Base-by-base conservation (phyloP, 331 rosid species). In the Malus hybrid region DNA sequence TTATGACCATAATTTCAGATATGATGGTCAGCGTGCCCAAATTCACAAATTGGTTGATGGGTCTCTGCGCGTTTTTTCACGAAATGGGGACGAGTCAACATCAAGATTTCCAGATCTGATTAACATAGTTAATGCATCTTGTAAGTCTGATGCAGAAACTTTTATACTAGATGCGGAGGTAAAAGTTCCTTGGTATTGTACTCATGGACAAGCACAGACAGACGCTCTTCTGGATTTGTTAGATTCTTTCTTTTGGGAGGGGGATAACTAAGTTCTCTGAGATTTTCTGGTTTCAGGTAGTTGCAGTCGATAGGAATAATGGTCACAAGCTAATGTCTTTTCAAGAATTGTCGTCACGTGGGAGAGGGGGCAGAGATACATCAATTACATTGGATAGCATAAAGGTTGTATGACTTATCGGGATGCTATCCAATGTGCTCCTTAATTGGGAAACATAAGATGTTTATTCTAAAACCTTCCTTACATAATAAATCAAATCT, bases 21-120 rank as follows among this genome's bases (percentile, higher is more conserved):
- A 93, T 77, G 98, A 93, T 84, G 98, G 98, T 48, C 98, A 93
- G 86, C 92, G 98, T 74, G 98, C 96, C 52, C 98, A 93, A 86
- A 87, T 93, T 88, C 98, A 93, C 85, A 93, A 80, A 84, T 81
- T 88, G 82, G 80, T 26, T 69, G 92, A 91, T 85, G 98, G 97
- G 67, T 86, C 96, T 6, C 15, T 91, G 75, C 87, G 66, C 29
- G 81, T 88, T 67, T 93, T 86, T 84, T 91, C 98, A 19, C 88
- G 98, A 84, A 93, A 93, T 75, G 95, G 98, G 75, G 96, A 91
- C 44, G 97, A 93, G 83, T 78, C 97, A 32, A 88, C 97, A 60
- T 85, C 84, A 30, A 93, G 88, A 84, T 93, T 91, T 86, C 98
- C 97, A 62, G 98, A 91, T 91, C 77, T 93, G 75, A 75, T 89